These are phyloP conservation scores for Sugiyamaella pinicola DNA, from an alignment of 1,139 yeast genomes.

Conservation along the genomic window DNA sequence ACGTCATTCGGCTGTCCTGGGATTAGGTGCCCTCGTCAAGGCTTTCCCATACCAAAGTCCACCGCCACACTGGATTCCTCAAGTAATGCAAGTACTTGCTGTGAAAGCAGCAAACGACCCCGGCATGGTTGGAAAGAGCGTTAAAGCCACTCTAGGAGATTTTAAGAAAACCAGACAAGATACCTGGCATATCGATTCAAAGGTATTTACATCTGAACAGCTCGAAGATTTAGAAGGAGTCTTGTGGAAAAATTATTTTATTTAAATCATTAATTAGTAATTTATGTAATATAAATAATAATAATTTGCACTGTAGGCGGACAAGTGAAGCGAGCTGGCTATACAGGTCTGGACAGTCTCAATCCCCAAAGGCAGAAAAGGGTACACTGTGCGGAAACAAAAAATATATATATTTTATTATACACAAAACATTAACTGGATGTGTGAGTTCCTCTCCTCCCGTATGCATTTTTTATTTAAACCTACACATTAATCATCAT, in stretches of 20 bases:
- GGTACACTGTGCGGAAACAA: too few species aligned
- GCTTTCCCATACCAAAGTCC: slow-evolving; percentile 94
- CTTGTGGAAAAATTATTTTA: slow-evolving; percentile 88
- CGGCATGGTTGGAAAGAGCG: slow-evolving; percentile 82
- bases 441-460: slow-evolving; percentile 1
- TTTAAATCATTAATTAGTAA: too few species aligned
- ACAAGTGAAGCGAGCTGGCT: neutral
- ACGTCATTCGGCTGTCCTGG: slow-evolving; percentile 86
- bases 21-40: slow-evolving; percentile 82
- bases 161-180: slow-evolving; percentile 94
- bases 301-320: neutral
- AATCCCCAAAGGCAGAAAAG: neutral
- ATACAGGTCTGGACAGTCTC: neutral
- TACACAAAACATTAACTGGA: neutral
- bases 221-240: slow-evolving; percentile 94
- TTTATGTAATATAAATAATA: neutral
- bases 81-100: slow-evolving; percentile 67
- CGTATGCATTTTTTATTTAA: slow-evolving; percentile 7
- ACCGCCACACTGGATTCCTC: slow-evolving; percentile 89
- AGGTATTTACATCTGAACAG: slow-evolving; percentile 74
- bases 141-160: slow-evolving; percentile 76
- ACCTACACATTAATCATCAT: slow-evolving; percentile 15
- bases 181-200: slow-evolving; percentile 92
- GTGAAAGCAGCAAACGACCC: slow-evolving; percentile 65
- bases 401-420: neutral